Evolutionary conservation across 495 filamentous ascomycete genomes (phyloP).

Genomic region (Lophiotrema nucula): DNA sequence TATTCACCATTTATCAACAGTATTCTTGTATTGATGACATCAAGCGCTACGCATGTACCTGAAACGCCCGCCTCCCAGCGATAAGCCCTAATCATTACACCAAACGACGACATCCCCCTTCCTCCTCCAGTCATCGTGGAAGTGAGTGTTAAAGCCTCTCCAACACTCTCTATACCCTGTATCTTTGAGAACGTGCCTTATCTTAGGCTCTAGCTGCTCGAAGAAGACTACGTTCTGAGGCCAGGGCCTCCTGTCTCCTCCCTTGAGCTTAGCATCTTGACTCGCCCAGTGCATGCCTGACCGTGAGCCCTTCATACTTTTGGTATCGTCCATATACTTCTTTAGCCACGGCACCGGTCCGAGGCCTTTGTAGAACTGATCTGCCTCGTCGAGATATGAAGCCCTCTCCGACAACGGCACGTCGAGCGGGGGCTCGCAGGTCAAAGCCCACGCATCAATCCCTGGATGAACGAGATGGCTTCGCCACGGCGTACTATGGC

Average conservation of each 20-base stretch:
- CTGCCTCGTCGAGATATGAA: slow-evolving; percentile 81
- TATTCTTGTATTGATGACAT: no score
- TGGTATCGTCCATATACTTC: slow-evolving; percentile 47
- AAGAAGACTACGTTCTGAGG: slow-evolving; percentile 66
- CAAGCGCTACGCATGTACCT: no score
- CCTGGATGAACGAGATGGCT: slow-evolving; percentile 73
- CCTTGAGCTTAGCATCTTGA: slow-evolving; percentile 21
- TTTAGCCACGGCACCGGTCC: slow-evolving; percentile 62
- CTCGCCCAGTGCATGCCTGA: slow-evolving; percentile 27
- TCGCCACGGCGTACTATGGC: slow-evolving; percentile 97
- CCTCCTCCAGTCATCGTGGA: slow-evolving; percentile 86
- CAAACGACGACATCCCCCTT: slow-evolving; percentile 84
- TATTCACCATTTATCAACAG: no score
- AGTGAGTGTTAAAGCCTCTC: slow-evolving; percentile 74
- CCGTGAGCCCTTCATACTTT: slow-evolving; percentile 14
- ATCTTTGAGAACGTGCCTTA: slow-evolving; percentile 50
- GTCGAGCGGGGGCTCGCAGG: slow-evolving; percentile 83
- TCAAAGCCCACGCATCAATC: slow-evolving; percentile 80
- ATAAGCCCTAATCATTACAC: slow-evolving; percentile 44
- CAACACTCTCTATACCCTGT: slow-evolving; percentile 66
- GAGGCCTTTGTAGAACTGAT: slow-evolving; percentile 68
- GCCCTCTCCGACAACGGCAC: slow-evolving; percentile 56
- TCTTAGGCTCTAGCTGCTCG: slow-evolving; percentile 55
- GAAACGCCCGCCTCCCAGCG: no score
- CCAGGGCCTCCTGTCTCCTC: slow-evolving; percentile 46